Evolutionary conservation across 306 rosid species (phyloP).

Genomic region (Hippophae rhamnoides): DNA sequence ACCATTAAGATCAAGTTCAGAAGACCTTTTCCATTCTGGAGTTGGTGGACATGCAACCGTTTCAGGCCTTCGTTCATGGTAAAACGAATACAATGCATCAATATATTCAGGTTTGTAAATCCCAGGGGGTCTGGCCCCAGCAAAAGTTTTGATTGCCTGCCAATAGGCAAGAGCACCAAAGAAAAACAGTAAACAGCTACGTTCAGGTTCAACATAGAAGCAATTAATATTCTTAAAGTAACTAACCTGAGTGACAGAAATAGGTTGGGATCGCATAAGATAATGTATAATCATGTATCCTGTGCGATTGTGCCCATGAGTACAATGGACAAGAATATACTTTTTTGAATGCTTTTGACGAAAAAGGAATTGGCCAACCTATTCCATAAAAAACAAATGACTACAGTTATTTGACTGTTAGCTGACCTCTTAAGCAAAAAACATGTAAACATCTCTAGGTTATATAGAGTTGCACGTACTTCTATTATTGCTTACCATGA

Average conservation of each 20-base stretch:
- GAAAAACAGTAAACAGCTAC: background rate
- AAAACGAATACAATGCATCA: slow-evolving; percentile 75
- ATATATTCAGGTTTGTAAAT: slow-evolving; percentile 92
- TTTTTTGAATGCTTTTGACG: slow-evolving; percentile 87
- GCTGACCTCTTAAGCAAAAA: no score
- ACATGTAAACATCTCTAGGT: no score
- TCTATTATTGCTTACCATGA: no score
- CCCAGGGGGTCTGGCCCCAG: slow-evolving; percentile 97
- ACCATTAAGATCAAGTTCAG: slow-evolving; percentile 94
- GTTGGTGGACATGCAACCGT: slow-evolving; percentile 76
- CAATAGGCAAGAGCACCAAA: slow-evolving; percentile 6
- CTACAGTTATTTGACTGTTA: no score
- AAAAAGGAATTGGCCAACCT: slow-evolving; percentile 71
- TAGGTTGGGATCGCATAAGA: slow-evolving; percentile 67
- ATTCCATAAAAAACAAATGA: background rate
- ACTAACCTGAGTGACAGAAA: slow-evolving; percentile 81
- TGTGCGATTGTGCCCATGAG: slow-evolving; percentile 98
- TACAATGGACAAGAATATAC: slow-evolving; percentile 94
- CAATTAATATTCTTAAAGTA: slow-evolving; percentile 4
- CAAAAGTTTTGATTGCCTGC: slow-evolving; percentile 73
- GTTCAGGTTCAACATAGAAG: slow-evolving; percentile 6
- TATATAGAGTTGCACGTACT: no score
- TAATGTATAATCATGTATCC: slow-evolving; percentile 92
- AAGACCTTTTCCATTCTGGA: slow-evolving; percentile 97
- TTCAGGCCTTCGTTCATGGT: slow-evolving; percentile 88